These are phyloP conservation scores for Arthrobotrys iridis DNA, from an alignment of 2,329 filamentous ascomycete species.

Conservation along the genomic window DNA sequence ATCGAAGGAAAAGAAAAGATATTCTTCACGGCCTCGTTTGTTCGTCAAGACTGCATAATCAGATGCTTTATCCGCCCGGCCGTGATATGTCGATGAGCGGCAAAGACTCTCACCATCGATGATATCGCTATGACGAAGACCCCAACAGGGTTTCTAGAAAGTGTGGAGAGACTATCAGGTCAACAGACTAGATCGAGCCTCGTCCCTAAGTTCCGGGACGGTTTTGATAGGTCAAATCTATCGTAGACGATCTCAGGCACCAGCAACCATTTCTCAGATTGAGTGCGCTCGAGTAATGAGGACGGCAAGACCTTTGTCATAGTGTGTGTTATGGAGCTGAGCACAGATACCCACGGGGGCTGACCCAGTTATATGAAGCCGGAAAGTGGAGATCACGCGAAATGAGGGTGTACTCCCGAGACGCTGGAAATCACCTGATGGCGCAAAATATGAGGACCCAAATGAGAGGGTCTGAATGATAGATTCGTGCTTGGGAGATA, in stretches of 20 bases:
- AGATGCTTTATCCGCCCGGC: slow-evolving; percentile 2
- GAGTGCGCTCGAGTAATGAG: slow-evolving; percentile 39
- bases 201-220: neutral
- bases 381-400: slow-evolving; percentile 35
- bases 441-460: slow-evolving; percentile 46
- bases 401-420: slow-evolving; percentile 54
- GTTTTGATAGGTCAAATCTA: slow-evolving; percentile 11
- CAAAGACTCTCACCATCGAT: slow-evolving; percentile 1
- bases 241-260: slow-evolving; percentile 37
- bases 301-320: slow-evolving; percentile 28
- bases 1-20: slow-evolving; percentile 20
- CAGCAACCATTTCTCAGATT: slow-evolving; percentile 18
- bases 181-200: neutral
- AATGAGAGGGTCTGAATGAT: slow-evolving; percentile 7
- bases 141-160: neutral
- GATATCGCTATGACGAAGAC: slow-evolving; percentile 28
- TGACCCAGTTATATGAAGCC: slow-evolving; percentile 14
- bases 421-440: slow-evolving; percentile 54
- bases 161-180: slow-evolving; percentile 14
- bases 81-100: slow-evolving; percentile 7
- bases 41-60: neutral
- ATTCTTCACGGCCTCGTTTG: neutral
- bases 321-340: neutral
- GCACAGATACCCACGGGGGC: slow-evolving; percentile 40
- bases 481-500: neutral